Evolutionary conservation across 2,329 filamentous ascomycete species (phyloP).

Genomic region (Calycina marina): DNA sequence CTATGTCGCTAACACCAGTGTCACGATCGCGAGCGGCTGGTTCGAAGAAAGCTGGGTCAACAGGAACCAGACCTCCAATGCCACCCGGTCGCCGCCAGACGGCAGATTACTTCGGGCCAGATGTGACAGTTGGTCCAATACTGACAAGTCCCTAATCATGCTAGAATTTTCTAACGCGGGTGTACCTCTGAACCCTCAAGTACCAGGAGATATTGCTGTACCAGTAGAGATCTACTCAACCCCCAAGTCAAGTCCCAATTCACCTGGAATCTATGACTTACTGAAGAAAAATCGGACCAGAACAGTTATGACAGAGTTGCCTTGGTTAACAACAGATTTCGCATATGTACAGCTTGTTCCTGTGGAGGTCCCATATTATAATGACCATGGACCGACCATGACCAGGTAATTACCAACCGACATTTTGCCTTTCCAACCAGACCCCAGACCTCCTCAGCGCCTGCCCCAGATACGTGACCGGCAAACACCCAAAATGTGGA

Average conservation of each 20-base stretch:
- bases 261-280: slow-evolving; percentile 9
- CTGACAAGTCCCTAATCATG: slow-evolving; percentile 13
- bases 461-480: no score
- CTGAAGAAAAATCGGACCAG: slow-evolving; percentile 17
- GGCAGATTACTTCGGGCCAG: slow-evolving; percentile 21
- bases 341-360: neutral
- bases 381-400: no score
- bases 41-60: neutral
- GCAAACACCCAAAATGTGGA: no score
- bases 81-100: slow-evolving; percentile 1
- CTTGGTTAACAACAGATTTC: slow-evolving; percentile 22
- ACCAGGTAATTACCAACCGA: no score
- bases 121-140: slow-evolving; percentile 24
- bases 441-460: no score
- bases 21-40: no score
- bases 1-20: slow-evolving; percentile 11
- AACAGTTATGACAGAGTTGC: slow-evolving; percentile 29
- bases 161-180: slow-evolving; percentile 15
- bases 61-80: neutral
- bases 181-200: slow-evolving; percentile 30
- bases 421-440: no score
- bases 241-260: slow-evolving; percentile 7
- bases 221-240: slow-evolving; percentile 39
- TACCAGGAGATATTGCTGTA: slow-evolving; percentile 33
- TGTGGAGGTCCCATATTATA: no score